Evolutionary conservation across 2,329 filamentous ascomycete species (phyloP), one percentile per base, ranked within the genome.

Genomic region (Epicoccum nigrum): DNA sequence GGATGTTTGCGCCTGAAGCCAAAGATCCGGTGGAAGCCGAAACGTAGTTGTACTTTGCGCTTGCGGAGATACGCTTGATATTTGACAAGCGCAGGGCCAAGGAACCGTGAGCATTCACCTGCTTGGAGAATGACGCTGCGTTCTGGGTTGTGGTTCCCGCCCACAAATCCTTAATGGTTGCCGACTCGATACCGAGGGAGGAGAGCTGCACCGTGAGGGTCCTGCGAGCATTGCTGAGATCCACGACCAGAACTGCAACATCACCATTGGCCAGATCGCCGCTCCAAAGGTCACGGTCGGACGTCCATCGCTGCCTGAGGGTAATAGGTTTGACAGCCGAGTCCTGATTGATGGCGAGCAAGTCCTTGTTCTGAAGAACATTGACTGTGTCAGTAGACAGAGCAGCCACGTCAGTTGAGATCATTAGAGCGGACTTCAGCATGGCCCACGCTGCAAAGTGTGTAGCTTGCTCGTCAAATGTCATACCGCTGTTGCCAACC

Each of bases 371-470:
- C n/a, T 62, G 59, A 12, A 62, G 44, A 12, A 62, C 45, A 15
- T 58, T 54, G 15, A 60, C 55, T 5, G 55, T 16, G 2, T 51
- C 48, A 5, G 45, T 34, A 0, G 59, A 62, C 19, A 60, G 25
- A 25, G 53, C 46, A 1, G 55, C 11, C 2, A 62, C 44, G 12
- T 62, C 55, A 7, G 59, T 60, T 1, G 58, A 60, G 15, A 62
- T 56, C 57, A 62, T 60, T 7, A 62, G 55, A 19, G 58, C 59
- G 7, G 59, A 60, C 41, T 60, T 62, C 12, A 62, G 41, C 59
- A 62, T 62, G 15, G 59, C 59, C 59, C 59, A 62, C 3, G 53
- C 51, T 2, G 59, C 59, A 4, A 62, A 62, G 27, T 62, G 57
- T 6, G 59, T 62, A n/a, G 59, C 55, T 41, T 62, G 58, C 44